Base-by-base conservation (phyloP, 2,329 filamentous ascomycete species). In the Xylariaceae sp. region DNA sequence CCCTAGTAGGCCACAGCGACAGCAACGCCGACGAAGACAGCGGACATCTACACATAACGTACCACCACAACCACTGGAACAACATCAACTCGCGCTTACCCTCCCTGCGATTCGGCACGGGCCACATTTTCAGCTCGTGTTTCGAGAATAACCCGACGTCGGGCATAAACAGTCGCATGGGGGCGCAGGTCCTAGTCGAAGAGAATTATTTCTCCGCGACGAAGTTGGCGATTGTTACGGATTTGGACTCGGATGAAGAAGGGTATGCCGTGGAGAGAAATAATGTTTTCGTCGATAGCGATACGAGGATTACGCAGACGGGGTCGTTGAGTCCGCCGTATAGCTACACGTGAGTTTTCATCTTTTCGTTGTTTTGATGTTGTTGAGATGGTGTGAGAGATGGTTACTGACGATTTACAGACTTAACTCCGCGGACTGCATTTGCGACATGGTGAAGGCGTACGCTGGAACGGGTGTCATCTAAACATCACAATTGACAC, bases 11-110 rank as follows among this genome's bases (percentile, higher is more conserved):
- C 11, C 83, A 87, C 77, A 81, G 78, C 44, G 81, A 87, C 76
- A 77, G 63, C 73, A 86, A 86, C 75, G 74, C 64, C 39, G 74
- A 68, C 53, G 80, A 86, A 65, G 86, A 89, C 74, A 81, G 70
- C 6, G 85, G 85, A 64, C 77, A 85, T 69, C 77, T 88, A 51
- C 81, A 76, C 69, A 76, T 89, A 57, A 88, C 86, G 58, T 87
- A 86, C 71, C 79, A 80, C 74, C 82, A 87, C 78, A 88, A 88
- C 80, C 77, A 82, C 77, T 88, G 79, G 78, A 68, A 70, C 65
- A 86, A 88, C 76, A 73, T 87, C 70, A 84, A 86, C 78, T 85
- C 82, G 6, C 85, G 86, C 57, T 76, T 74, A 0, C 86, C 87
- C 3, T 83, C 80, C 2, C 70, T 88, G 71, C 84, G 86, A 65